Percentiles rank a stretch among this genome's conserved stretches.
Conservation (phyloP, 345 rosid genomes). For the Hibiscus syriacus region DNA sequence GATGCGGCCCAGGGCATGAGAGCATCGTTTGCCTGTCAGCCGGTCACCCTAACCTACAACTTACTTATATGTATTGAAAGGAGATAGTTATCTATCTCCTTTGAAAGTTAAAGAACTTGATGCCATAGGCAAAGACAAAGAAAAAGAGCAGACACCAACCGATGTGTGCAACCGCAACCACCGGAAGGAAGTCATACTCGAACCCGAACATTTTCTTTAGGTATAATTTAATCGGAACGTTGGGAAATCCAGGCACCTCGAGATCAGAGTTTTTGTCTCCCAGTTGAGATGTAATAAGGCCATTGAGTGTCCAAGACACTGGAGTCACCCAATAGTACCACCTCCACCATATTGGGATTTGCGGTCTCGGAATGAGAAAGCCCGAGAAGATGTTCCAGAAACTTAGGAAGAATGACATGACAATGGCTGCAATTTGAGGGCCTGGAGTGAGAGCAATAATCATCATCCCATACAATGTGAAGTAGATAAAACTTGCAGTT, state of each 20-base stretch:
- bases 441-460: conserved; percentile 65
- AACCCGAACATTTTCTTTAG: conserved; percentile 41
- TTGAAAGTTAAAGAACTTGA: conserved; percentile 56
- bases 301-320: conserved; percentile 69
- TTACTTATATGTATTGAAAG: no score
- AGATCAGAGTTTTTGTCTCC: conserved; percentile 39
- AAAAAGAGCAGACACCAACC: conserved; percentile 38
- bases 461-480: conserved; percentile 83
- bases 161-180: conserved; percentile 46
- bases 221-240: conserved; percentile 25
- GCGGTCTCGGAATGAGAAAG: conserved; percentile 58
- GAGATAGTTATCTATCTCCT: conserved; percentile 30
- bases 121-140: conserved; percentile 42
- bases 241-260: conserved; percentile 31
- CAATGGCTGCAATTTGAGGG: conserved; percentile 58
- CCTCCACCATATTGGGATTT: conserved; percentile 82
- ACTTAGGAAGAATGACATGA: conserved; percentile 68
- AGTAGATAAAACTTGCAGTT: conserved; percentile 47
- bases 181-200: conserved; percentile 53
- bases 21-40: no score
- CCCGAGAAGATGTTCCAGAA: conserved; percentile 89
- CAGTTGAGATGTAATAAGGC: conserved; percentile 57
- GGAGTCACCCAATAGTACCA: conserved; percentile 85
- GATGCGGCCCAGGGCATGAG: no score
- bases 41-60: no score